Evolutionary conservation across 345 rosid species (phyloP), one percentile per base, ranked within the genome.

Genomic region (Laguncularia racemosa): DNA sequence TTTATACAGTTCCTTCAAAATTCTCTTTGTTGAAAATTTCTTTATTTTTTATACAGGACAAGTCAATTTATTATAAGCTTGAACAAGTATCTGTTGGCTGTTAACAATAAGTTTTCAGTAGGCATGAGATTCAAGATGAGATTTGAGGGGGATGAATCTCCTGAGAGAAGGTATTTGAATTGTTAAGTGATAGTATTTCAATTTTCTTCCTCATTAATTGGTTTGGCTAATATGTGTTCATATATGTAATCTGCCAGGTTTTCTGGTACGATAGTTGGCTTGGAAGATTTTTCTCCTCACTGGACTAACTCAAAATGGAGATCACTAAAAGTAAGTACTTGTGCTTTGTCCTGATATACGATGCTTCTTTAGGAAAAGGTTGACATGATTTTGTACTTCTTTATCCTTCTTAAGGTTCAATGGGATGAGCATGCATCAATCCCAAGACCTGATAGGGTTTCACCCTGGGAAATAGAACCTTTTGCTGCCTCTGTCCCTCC

Each of bases 391-490:
- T n/a, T 50, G 52, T 44, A 47, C 13, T 46, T 33, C 40, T 33
- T 33, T 33, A 9, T 9, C 11, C 55, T 19, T 59, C 23, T 59
- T 28, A 69, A 93, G 99, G 83, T 89, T 61, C 96, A 87, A 53
- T 93, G 97, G 99, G 99, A 93, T 74, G 99, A 89, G 68, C 82
- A 88, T 61, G 87, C 99, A 54, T 75, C 82, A 12, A 74, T 89
- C 58, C 67, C 65, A 64, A 83, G 96, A 73, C 98, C 93, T 10
- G 81, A 81, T 19, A 78, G 82, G 77, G 93, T 92, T 78, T 92
- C 98, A 20, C 84, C 95, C 47, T 92, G 98, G 98, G 98, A 92
- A 62, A 76, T 89, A 23, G 95, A 92, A 61, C 89, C 92, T 8
- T 84, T 77, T 59, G 65, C 69, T 46, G 65, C 83, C 57, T 78